phyloP scores from a whole-genome alignment of 2,329 filamentous ascomycete genomes.

The Hypoxylon sp. region DNA sequence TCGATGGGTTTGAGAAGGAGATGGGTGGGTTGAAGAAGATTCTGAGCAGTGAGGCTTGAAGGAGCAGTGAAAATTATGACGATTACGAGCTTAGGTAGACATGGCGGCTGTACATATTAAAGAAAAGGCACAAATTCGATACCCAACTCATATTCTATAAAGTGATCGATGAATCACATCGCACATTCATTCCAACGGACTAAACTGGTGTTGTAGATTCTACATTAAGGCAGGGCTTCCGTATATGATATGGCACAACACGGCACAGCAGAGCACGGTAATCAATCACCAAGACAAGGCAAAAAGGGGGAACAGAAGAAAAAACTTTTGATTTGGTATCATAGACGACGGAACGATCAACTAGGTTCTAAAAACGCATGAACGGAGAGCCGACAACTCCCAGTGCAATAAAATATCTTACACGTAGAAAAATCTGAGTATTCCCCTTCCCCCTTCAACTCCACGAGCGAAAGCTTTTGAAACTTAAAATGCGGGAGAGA shows the following conservation, averaged over 20 bases:
- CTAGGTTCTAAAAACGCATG: conserved; percentile 3
- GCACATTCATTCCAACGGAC: not conserved
- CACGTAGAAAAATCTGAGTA: not conserved
- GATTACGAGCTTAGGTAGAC: not conserved
- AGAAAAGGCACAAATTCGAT: conserved; percentile 25
- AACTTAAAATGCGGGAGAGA: not conserved
- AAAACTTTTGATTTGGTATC: conserved; percentile 41
- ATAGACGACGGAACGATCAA: conserved; percentile 19
- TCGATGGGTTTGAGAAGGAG: conserved; percentile 80
- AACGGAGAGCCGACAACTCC: not conserved
- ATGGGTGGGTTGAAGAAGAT: conserved; percentile 80
- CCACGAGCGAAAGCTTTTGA: not conserved
- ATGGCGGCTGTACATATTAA: not conserved
- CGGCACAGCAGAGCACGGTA: not conserved
- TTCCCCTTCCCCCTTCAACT: not conserved
- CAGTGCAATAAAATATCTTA: conserved; percentile 14
- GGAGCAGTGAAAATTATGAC: no score
- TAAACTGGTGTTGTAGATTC: not conserved
- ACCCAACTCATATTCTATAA: conserved; percentile 36
- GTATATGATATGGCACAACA: not conserved
- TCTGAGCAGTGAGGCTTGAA: conserved; percentile 59
- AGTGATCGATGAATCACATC: not conserved
- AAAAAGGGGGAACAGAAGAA: conserved; percentile 7
- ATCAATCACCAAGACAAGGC: not conserved
- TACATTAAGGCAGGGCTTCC: not conserved